Evolutionary conservation across 2,329 filamentous ascomycete species (phyloP).

Genomic region (Cercospora beticola): DNA sequence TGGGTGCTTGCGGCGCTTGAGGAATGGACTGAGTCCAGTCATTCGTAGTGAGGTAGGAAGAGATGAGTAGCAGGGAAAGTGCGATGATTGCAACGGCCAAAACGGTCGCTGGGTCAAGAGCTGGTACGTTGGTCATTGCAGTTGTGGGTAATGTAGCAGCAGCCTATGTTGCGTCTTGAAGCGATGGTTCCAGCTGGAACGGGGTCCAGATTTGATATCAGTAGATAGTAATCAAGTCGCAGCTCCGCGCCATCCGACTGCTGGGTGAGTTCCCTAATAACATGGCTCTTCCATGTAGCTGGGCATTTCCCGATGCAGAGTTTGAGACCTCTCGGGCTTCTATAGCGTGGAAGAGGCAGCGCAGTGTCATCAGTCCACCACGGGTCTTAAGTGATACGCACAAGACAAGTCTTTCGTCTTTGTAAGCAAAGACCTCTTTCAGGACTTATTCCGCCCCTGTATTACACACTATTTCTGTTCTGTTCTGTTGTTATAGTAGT

Average conservation of each 20-base stretch:
- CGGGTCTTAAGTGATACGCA: too few species aligned
- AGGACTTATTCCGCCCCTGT: background rate
- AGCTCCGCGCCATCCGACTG: too few species aligned
- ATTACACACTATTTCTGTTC: background rate
- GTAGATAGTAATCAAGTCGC: too few species aligned
- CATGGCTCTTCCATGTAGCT: too few species aligned
- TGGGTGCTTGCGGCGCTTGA: background rate
- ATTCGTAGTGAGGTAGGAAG: background rate
- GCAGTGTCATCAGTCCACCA: too few species aligned
- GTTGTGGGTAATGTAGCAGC: background rate
- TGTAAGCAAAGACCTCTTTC: background rate
- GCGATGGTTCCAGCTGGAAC: background rate
- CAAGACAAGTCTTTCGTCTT: background rate
- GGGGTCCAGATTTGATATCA: too few species aligned
- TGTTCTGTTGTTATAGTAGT: background rate
- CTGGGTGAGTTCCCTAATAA: too few species aligned
- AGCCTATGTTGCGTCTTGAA: background rate
- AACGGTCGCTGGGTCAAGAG: background rate
- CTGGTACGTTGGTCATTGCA: background rate
- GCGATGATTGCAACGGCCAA: background rate
- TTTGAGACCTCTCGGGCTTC: too few species aligned
- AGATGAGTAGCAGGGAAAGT: background rate
- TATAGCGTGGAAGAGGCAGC: too few species aligned
- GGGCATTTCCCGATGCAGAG: too few species aligned
- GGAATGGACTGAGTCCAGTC: background rate